phyloP scores from a whole-genome alignment of 108 stramenopile species.

The Nitzschia sp. region DNA sequence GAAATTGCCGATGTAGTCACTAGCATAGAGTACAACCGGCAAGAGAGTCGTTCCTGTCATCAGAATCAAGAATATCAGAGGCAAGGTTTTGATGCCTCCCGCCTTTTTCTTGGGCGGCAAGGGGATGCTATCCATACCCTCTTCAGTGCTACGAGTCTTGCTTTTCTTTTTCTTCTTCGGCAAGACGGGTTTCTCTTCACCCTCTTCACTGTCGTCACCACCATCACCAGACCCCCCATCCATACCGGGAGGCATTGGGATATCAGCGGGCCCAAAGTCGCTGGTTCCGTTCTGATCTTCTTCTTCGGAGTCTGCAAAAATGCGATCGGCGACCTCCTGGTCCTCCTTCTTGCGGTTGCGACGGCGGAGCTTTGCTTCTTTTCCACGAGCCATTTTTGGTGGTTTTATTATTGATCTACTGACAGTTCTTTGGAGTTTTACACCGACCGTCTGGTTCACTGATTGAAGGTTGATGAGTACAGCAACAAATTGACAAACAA shows the following conservation, averaged over 20 bases:
- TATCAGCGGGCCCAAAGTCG: conserved; percentile 27
- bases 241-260: conserved; percentile 50
- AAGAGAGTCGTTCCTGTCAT: conserved; percentile 81
- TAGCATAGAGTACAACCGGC: conserved; percentile 74
- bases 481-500: too few species aligned
- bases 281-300: conserved; percentile 15
- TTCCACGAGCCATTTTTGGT: conserved; percentile 77
- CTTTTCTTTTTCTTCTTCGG: conserved; percentile 42
- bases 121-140: conserved; percentile 10
- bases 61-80: conserved; percentile 78
- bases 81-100: conserved; percentile 77
- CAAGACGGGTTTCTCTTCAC: conserved; percentile 12
- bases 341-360: conserved; percentile 64
- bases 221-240: conserved; percentile 26
- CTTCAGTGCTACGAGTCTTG: conserved; percentile 25
- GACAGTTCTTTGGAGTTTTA: too few species aligned
- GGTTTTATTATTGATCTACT: too few species aligned
- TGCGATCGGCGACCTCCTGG: conserved; percentile 51
- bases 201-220: conserved; percentile 49
- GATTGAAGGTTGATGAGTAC: too few species aligned
- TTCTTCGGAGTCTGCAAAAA: conserved; percentile 37
- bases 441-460: too few species aligned
- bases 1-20: conserved; percentile 60
- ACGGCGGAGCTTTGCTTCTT: conserved; percentile 69
- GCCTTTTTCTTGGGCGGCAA: conserved; percentile 21